These are phyloP conservation scores for Saksenaea oblongispora DNA, from an alignment of 371 early-diverging fungal genomes.

Conservation along the genomic window DNA sequence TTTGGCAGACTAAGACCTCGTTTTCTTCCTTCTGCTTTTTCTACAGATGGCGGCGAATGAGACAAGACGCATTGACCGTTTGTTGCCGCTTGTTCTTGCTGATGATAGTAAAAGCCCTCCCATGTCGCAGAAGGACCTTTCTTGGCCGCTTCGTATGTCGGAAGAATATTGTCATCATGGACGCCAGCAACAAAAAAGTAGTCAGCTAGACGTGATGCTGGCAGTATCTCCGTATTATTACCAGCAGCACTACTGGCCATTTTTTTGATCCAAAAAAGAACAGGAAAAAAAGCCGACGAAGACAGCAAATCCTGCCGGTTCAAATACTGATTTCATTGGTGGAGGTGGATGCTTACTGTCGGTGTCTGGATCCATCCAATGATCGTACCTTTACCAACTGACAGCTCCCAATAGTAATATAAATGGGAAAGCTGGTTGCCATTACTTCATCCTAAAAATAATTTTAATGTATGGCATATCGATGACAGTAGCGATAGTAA, in stretches of 20 bases:
- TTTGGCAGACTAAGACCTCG: background rate
- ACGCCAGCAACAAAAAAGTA: constrained; percentile 54
- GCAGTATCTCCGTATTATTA: background rate
- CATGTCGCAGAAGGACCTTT: constrained; percentile 14
- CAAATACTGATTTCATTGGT: too few species aligned
- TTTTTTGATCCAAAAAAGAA: background rate
- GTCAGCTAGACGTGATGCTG: constrained; percentile 37
- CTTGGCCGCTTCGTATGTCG: constrained; percentile 34
- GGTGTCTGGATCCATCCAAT: too few species aligned
- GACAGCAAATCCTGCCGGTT: too few species aligned
- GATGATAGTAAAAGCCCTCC: constrained; percentile 32
- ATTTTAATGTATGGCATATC: too few species aligned
- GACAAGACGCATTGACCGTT: constrained; percentile 1
- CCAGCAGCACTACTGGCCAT: constrained; percentile 1
- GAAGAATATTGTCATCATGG: constrained; percentile 36
- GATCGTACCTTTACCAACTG: too few species aligned
- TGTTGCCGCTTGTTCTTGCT: constrained; percentile 34
- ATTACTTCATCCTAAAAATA: too few species aligned
- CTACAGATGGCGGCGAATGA: background rate
- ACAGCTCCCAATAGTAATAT: too few species aligned
- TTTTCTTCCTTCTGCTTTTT: background rate
- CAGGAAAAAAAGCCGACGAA: too few species aligned
- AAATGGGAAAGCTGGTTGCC: too few species aligned
- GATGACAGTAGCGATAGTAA: too few species aligned
- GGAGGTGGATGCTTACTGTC: too few species aligned